Conservation (phyloP, 768 basidiomycete genomes). For the Mycena indigotica region DNA sequence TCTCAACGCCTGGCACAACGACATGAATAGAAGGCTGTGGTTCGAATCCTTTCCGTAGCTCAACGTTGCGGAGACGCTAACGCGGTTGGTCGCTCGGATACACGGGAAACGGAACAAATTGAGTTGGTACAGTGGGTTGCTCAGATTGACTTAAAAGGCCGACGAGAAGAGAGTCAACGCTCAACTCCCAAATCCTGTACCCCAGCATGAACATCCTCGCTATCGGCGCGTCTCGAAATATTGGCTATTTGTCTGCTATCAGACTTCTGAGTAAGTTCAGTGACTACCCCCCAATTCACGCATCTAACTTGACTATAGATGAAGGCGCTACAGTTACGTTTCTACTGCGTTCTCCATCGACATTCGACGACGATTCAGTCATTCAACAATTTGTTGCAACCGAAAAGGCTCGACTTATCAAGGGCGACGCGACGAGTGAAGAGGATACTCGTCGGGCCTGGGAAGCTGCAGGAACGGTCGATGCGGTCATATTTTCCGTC, state of each 20-base stretch:
- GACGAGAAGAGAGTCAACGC: not conserved
- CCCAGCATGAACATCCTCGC: slow-evolving; percentile 40
- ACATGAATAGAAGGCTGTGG: too few relatives aligned
- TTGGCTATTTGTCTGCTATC: slow-evolving; percentile 52
- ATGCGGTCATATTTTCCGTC: slow-evolving; percentile 62
- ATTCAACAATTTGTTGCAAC: slow-evolving; percentile 53
- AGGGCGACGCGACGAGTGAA: slow-evolving; percentile 61
- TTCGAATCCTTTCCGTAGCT: too few relatives aligned
- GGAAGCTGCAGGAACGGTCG: slow-evolving; percentile 48
- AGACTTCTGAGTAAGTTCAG: slow-evolving; percentile 48
- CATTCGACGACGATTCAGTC: slow-evolving; percentile 54
- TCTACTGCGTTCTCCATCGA: slow-evolving; percentile 52
- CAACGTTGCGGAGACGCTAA: not conserved
- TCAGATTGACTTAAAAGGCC: not conserved
- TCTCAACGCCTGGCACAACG: too few relatives aligned
- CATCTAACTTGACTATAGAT: slow-evolving; percentile 35
- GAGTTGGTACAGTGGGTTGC: not conserved
- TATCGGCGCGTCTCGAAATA: slow-evolving; percentile 59
- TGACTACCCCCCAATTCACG: not conserved
- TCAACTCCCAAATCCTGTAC: not conserved
- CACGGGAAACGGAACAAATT: not conserved
- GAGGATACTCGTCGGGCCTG: slow-evolving; percentile 57
- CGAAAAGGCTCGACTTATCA: slow-evolving; percentile 55
- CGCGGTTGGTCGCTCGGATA: not conserved
- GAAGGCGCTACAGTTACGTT: slow-evolving; percentile 64